A percentile compares a stretch with the other conserved stretches of the same genome.
These are phyloP conservation scores for Corynascus novoguineensis DNA, from an alignment of 495 filamentous ascomycete genomes.

Conservation along the genomic window DNA sequence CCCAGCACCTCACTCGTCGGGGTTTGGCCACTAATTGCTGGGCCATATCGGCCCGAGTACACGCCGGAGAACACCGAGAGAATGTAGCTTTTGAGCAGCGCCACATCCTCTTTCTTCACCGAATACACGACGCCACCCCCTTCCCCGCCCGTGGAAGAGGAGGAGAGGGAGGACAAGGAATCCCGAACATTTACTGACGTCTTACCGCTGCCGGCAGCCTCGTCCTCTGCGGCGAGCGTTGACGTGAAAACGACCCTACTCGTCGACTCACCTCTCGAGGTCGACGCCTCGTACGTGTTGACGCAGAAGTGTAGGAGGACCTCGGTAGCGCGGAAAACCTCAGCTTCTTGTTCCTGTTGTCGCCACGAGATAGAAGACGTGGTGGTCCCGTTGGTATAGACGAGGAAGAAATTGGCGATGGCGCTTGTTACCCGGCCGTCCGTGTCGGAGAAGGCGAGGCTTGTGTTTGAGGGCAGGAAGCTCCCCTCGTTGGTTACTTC, in stretches of 20 bases:
- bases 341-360: too few relatives aligned
- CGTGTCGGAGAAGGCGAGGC: slow-evolving; percentile 19
- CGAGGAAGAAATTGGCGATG: slow-evolving; percentile 24
- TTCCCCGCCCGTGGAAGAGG: background rate
- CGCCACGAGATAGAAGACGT: background rate
- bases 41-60: slow-evolving; percentile 19
- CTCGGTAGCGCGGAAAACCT: slow-evolving; percentile 23
- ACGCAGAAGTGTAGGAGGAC: slow-evolving; percentile 29
- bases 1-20: slow-evolving; percentile 18
- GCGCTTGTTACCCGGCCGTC: slow-evolving; percentile 16
- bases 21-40: slow-evolving; percentile 7
- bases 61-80: slow-evolving; percentile 15
- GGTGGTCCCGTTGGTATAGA: slow-evolving; percentile 23
- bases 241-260: slow-evolving; percentile 21
- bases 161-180: background rate
- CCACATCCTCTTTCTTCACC: slow-evolving; percentile 15
- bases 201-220: background rate
- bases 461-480: slow-evolving; percentile 18
- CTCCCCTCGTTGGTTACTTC: background rate
- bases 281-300: slow-evolving; percentile 24
- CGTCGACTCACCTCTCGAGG: slow-evolving; percentile 9
- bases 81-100: slow-evolving; percentile 15
- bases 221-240: slow-evolving; percentile 3
- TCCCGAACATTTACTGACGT: background rate
- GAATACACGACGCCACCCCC: slow-evolving; percentile 19